Conservation (phyloP, 2,329 filamentous ascomycete species). For the Daldinia eschscholtzii region DNA sequence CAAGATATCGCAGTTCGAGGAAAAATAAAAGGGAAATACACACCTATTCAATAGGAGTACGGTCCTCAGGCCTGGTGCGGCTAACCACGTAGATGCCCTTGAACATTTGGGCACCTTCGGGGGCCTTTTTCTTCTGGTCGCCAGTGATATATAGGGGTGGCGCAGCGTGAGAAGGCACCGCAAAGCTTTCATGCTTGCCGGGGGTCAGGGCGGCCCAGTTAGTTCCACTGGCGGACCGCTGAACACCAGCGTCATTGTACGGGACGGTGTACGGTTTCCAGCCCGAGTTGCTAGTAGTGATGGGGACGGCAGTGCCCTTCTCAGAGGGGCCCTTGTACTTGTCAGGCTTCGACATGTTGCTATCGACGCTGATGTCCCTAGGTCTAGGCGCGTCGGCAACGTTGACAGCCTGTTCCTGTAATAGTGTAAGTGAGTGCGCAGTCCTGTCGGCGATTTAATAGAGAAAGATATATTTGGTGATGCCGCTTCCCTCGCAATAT, state of each 20-base stretch:
- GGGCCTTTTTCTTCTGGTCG: constrained; percentile 2
- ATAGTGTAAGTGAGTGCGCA: neutral
- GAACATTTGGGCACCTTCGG: neutral
- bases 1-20: neutral
- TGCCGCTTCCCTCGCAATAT: neutral
- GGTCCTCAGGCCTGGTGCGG: constrained; percentile 1
- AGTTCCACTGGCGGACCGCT: constrained; percentile 37
- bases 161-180: constrained; percentile 13
- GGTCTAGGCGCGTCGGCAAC: neutral
- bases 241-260: constrained; percentile 46
- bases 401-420: neutral
- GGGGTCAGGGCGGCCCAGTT: constrained; percentile 29
- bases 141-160: constrained; percentile 22
- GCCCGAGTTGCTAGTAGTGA: constrained; percentile 21
- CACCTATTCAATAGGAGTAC: neutral
- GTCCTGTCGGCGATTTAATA: neutral
- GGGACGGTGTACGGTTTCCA: constrained; percentile 49
- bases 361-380: neutral
- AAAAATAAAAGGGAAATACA: neutral
- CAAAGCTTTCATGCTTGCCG: neutral
- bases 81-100: neutral
- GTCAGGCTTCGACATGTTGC: constrained; percentile 34
- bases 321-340: constrained; percentile 20
- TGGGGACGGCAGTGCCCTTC: constrained; percentile 14
- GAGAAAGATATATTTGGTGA: neutral